These are phyloP conservation scores for Rhodotorula mucilaginosa DNA, from an alignment of 1,284 basidiomycete genomes.

Conservation along the genomic window DNA sequence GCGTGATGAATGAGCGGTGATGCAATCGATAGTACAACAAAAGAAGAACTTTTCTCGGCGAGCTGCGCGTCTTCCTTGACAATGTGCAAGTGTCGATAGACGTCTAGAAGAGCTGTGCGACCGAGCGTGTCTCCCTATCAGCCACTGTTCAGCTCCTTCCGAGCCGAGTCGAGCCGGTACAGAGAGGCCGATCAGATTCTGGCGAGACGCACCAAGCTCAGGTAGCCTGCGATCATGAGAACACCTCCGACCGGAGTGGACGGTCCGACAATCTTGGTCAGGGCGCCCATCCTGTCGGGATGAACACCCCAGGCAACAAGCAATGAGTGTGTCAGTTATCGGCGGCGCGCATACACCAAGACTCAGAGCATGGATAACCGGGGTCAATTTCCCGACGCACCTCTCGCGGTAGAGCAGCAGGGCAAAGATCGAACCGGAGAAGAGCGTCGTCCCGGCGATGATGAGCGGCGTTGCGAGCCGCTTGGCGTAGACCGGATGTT, in stretches of 20 bases:
- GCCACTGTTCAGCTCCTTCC: no score
- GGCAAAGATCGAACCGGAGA: conserved; percentile 37
- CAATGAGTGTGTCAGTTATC: not conserved
- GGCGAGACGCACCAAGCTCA: conserved; percentile 15
- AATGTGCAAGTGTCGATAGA: no score
- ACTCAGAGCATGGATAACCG: no score
- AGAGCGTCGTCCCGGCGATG: conserved; percentile 31
- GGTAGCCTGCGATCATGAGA: conserved; percentile 36
- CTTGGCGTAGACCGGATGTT: conserved; percentile 32
- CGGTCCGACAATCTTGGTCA: conserved; percentile 35
- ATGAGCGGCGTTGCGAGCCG: conserved; percentile 30
- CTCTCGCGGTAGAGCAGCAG: conserved; percentile 26
- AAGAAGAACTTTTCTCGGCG: not conserved
- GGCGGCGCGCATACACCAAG: no score
- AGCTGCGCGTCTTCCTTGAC: not conserved
- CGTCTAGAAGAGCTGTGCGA: not conserved
- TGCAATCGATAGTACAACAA: not conserved
- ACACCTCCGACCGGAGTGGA: conserved; percentile 33
- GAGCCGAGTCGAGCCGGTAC: no score
- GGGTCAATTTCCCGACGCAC: conserved; percentile 8
- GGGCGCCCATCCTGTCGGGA: conserved; percentile 18
- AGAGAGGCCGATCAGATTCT: no score
- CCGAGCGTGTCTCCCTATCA: no score
- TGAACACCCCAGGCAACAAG: fast-evolving
- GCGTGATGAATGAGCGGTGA: not conserved